Evolutionary conservation across 192 early-diverging fungal species (phyloP), one percentile per base, ranked within the genome.

Genomic region (Coemansia pectinata): DNA sequence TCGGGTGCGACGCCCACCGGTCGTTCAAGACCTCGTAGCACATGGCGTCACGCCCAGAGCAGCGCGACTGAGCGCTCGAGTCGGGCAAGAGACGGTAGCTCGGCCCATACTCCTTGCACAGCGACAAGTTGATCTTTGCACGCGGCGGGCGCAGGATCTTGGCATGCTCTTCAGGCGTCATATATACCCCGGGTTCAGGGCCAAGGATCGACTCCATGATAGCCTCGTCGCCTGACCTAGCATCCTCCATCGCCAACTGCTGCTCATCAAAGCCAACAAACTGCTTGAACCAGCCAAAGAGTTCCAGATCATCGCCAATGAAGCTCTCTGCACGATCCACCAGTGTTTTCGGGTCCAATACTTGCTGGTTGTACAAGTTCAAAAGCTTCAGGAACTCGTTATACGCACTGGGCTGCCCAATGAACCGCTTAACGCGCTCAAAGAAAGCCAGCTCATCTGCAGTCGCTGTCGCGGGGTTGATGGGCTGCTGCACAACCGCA

Each of bases 321-420:
- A 98, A 98, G 27, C 89, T 89, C 69, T 90, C 88, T 4, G 95
- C 92, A 14, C 91, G 87, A 60, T 98, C 93, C 2, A 97, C 88
- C 19, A 99, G 83, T 10, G 87, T 83, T 63, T 92, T 90, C 29
- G 91, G 81, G 63, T 96, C 94, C 62, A 99, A 86, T 38, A 98
- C 91, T 77, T 97, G 93, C 70, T 98, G 93, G 66, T 90, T 95
- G 79, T 93, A 99, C 23, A 98, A 76, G 61, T 98, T 97, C 23
- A 99, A 82, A 2, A 98, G 81, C 76, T 98, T 98, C 52, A 99
- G 85, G 78, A 99, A 99, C 75, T 99, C 96, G 78, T 92, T 93
- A 76, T 97, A 99, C 0, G 91, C 90, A 15, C 85, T 79, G 58
- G 95, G 96, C 85, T 95, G 92, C 3, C 89, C 88, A 62, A 99